Evolutionary conservation across 1,139 yeast genomes (phyloP).

Genomic region (Yamadazyma dushanensis): DNA sequence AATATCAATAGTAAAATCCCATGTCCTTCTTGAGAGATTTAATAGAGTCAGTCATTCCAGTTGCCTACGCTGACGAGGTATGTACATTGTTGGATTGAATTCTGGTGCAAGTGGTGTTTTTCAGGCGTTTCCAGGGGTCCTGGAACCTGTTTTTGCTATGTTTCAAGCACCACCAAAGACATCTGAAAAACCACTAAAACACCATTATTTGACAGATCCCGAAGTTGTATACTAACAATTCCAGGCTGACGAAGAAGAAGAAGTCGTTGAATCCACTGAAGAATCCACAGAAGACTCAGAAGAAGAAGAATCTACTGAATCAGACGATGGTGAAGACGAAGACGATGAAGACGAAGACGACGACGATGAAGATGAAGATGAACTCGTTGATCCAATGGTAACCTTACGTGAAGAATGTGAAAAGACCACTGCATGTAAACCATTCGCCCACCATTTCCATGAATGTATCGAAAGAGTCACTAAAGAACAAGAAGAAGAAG

Average conservation of each 20-base stretch:
- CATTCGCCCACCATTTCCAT: conserved; percentile 82
- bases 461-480: conserved; percentile 96
- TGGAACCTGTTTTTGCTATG: not conserved
- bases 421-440: conserved; percentile 66
- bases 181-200: no score
- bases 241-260: conserved; percentile 26
- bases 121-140: no score
- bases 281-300: conserved; percentile 38
- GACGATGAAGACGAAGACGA: conserved; percentile 73
- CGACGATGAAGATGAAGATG: conserved; percentile 81
- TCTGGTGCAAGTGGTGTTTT: not conserved
- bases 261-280: conserved; percentile 20
- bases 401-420: conserved; percentile 68
- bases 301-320: conserved; percentile 45
- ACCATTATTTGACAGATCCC: no score
- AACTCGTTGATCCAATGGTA: conserved; percentile 66
- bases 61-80: conserved; percentile 86
- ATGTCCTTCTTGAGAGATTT: conserved; percentile 72
- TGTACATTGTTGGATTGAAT: conserved; percentile 18
- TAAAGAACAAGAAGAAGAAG: conserved; percentile 80
- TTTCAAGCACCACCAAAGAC: no score
- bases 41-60: conserved; percentile 79
- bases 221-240: conserved; percentile 21
- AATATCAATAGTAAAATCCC: conserved; percentile 8
- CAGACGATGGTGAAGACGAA: conserved; percentile 61